A percentile compares a stretch with the other conserved stretches of the same genome.
Conservation (phyloP, 768 basidiomycete genomes). For the Cystofilobasidium bisporidii region DNA sequence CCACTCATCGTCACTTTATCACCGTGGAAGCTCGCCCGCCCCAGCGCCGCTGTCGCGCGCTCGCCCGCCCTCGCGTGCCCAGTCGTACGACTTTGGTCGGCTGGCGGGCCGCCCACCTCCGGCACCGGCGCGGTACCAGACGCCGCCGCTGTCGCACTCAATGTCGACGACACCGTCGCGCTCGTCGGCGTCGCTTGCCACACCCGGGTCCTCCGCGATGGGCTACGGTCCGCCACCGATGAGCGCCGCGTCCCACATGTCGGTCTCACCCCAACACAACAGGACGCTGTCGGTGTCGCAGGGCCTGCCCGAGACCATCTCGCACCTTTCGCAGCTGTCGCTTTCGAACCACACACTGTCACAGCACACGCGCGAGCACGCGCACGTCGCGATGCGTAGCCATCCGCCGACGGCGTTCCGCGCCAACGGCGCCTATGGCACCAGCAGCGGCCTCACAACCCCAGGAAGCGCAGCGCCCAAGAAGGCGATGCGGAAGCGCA, state of each 20-base stretch:
- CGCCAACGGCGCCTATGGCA: not conserved
- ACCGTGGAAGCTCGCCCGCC: not conserved
- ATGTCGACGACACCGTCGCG: conserved; percentile 16
- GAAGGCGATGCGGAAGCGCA: conserved; percentile 68
- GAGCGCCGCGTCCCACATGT: not conserved
- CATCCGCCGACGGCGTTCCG: conserved; percentile 46
- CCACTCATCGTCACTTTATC: conserved; percentile 11
- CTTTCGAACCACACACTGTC: conserved; percentile 87
- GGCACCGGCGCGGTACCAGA: not conserved
- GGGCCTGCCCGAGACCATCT: conserved; percentile 74
- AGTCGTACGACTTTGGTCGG: not conserved
- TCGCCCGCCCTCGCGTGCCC: not conserved
- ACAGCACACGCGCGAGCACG: conserved; percentile 80
- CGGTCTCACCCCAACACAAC: conserved; percentile 7
- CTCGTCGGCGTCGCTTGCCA: conserved; percentile 7
- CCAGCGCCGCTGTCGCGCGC: not conserved
- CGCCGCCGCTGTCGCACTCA: conserved; percentile 21
- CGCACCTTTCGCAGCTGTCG: conserved; percentile 74
- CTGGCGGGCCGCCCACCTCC: not conserved
- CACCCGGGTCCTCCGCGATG: conserved; percentile 5
- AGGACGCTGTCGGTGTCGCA: conserved; percentile 45
- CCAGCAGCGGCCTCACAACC: not conserved
- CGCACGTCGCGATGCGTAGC: conserved; percentile 85
- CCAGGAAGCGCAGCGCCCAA: conserved; percentile 45
- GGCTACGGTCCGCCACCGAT: conserved; percentile 4